Percentiles rank a stretch among this genome's conserved stretches.
These are phyloP conservation scores for Achaetomiella virescens DNA, from an alignment of 495 filamentous ascomycete genomes.

Conservation along the genomic window DNA sequence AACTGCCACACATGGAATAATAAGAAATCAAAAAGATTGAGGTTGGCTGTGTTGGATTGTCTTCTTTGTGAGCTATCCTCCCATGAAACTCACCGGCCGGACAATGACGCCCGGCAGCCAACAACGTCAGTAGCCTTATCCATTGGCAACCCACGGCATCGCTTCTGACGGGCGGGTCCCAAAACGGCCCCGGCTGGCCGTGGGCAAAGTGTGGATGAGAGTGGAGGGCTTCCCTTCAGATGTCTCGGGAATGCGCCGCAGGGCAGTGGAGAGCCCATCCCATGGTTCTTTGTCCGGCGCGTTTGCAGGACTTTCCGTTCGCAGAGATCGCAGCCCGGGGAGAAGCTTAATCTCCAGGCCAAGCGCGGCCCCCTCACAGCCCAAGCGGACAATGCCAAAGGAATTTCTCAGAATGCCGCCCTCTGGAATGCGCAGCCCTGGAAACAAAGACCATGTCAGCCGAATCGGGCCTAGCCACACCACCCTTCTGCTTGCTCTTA, in stretches of 20 bases:
- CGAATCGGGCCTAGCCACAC: slow-evolving; percentile 28
- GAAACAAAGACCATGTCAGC: slow-evolving; percentile 40
- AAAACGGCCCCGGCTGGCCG: slow-evolving; percentile 1
- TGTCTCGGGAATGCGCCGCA: slow-evolving; percentile 42
- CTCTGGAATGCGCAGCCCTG: slow-evolving; percentile 15
- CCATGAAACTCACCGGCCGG: slow-evolving; percentile 23
- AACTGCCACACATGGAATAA: background rate
- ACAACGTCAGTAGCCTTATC: slow-evolving; percentile 29
- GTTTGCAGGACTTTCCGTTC: slow-evolving; percentile 37
- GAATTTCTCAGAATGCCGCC: slow-evolving; percentile 22
- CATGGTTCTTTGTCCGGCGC: slow-evolving; percentile 25
- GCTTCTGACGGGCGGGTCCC: slow-evolving; percentile 17
- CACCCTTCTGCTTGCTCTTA: slow-evolving; percentile 10
- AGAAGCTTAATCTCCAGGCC: slow-evolving; percentile 4
- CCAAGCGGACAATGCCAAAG: slow-evolving; percentile 24
- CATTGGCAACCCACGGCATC: slow-evolving; percentile 14
- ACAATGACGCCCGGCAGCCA: slow-evolving; percentile 28
- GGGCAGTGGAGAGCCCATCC: slow-evolving; percentile 16
- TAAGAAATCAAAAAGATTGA: slow-evolving; percentile 19
- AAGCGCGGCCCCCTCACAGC: slow-evolving; percentile 12
- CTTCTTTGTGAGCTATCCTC: slow-evolving; percentile 32
- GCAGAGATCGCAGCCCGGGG: slow-evolving; percentile 15
- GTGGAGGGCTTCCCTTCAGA: slow-evolving; percentile 5
- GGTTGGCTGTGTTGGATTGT: slow-evolving; percentile 33
- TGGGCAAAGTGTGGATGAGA: background rate